Percentiles rank a stretch among this genome's conserved stretches.
These are phyloP conservation scores for Onygena corvina DNA, from an alignment of 2,329 filamentous ascomycete species.

Conservation along the genomic window DNA sequence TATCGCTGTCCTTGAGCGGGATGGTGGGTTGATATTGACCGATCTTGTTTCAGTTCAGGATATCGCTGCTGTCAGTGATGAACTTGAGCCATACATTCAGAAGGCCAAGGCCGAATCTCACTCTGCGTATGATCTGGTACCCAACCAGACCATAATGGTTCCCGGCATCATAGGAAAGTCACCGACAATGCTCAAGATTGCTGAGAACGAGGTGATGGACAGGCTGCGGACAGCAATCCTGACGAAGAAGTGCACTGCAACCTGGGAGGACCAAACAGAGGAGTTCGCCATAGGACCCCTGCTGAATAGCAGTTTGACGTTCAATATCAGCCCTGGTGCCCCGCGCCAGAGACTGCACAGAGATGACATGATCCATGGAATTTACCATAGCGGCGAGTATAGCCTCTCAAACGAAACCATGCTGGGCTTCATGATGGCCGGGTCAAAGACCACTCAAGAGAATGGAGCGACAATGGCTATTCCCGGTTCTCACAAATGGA, in stretches of 20 bases:
- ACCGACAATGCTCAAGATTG: background rate
- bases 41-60: background rate
- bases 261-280: constrained; percentile 3
- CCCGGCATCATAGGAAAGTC: constrained; percentile 2
- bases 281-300: background rate
- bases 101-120: constrained; percentile 2
- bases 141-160: constrained; percentile 6
- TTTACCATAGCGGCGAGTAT: constrained; percentile 20
- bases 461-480: constrained; percentile 36
- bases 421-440: constrained; percentile 30
- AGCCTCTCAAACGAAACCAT: constrained; percentile 25
- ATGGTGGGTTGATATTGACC: constrained; percentile 1
- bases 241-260: constrained; percentile 6
- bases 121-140: constrained; percentile 2
- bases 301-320: constrained; percentile 8
- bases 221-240: constrained; percentile 1
- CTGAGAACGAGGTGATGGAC: constrained; percentile 2
- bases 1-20: constrained; percentile 1
- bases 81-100: constrained; percentile 1
- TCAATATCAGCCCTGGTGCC: constrained; percentile 29
- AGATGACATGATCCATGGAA: constrained; percentile 28
- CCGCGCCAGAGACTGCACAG: constrained; percentile 31
- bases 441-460: constrained; percentile 32
- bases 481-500: constrained; percentile 34
- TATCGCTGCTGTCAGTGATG: background rate